Percentiles rank a stretch among this genome's conserved stretches.
Evolutionary conservation across 805 yeast species (phyloP).

Genomic region (Metschnikowia similis): DNA sequence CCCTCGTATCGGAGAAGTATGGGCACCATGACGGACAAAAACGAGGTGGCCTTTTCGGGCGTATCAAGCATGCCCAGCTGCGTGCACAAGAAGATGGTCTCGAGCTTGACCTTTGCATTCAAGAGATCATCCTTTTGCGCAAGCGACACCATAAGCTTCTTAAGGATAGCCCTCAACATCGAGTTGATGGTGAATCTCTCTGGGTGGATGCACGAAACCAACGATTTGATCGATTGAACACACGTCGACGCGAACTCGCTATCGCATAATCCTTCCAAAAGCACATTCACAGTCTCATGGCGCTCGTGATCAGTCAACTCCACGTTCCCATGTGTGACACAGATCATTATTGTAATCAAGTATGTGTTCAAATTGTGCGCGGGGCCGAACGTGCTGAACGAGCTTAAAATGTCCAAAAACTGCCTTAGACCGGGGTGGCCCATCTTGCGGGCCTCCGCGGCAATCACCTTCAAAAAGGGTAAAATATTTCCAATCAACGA

Average conservation of each 20-base stretch:
- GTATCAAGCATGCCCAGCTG: conserved; percentile 26
- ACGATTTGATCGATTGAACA: conserved; percentile 56
- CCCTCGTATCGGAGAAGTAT: conserved; percentile 29
- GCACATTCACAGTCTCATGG: conserved; percentile 17
- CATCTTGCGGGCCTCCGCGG: conserved; percentile 19
- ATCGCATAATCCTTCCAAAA: conserved; percentile 22
- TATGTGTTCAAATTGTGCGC: conserved; percentile 19
- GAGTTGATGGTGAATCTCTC: conserved; percentile 30
- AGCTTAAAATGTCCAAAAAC: conserved; percentile 17
- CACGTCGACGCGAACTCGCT: conserved; percentile 26
- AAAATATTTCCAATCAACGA: conserved; percentile 46
- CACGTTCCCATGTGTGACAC: conserved; percentile 34
- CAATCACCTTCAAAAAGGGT: conserved; percentile 34
- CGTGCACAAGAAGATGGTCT: conserved; percentile 45
- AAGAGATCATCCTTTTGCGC: conserved; percentile 14
- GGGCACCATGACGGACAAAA: conserved; percentile 34
- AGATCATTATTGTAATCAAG: conserved; percentile 31
- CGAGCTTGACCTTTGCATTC: conserved; percentile 39
- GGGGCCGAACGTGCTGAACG: neutral
- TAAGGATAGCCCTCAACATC: conserved; percentile 44
- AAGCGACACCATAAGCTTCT: conserved; percentile 30
- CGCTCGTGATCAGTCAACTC: conserved; percentile 23
- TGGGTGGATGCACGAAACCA: conserved; percentile 38
- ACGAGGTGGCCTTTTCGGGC: conserved; percentile 25
- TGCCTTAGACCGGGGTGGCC: conserved; percentile 21